A percentile compares a stretch with the other conserved stretches of the same genome.
phyloP scores from a whole-genome alignment of 768 basidiomycete species.

The Harrya chromipes region DNA sequence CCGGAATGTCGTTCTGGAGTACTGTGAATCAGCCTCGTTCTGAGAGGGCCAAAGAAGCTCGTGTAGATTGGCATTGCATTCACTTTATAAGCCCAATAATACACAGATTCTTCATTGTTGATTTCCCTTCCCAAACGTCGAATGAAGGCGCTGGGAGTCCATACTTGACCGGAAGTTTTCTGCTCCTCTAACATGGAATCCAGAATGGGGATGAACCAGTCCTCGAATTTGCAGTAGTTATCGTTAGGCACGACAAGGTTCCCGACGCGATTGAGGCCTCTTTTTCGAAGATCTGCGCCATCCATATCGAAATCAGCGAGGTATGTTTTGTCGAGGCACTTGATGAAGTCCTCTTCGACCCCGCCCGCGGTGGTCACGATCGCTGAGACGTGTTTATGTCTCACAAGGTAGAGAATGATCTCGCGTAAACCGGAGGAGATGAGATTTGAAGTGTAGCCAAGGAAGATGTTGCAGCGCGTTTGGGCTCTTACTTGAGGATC shows the following conservation, averaged over 20 bases:
- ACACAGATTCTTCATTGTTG: constrained; percentile 93
- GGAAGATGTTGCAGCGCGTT: constrained; percentile 84
- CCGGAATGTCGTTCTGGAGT: constrained; percentile 91
- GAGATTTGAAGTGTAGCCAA: constrained; percentile 98
- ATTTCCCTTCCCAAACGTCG: constrained; percentile 95
- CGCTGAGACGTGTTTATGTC: constrained; percentile 84
- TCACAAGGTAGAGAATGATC: constrained; percentile 86
- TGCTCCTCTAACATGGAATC: constrained; percentile 91
- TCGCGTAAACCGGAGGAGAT: constrained; percentile 97
- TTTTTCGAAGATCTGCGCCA: constrained; percentile 79
- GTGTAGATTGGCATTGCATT: constrained; percentile 32
- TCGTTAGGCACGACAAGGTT: constrained; percentile 97
- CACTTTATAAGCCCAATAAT: constrained; percentile 99
- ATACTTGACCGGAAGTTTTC: constrained; percentile 59
- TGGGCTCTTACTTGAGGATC: constrained; percentile 58
- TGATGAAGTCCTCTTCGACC: constrained; percentile 98
- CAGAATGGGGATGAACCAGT: constrained; percentile 96
- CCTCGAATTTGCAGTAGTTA: constrained; percentile 99
- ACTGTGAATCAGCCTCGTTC: constrained; percentile 24
- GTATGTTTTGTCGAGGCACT: constrained; percentile 96
- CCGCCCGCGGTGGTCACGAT: constrained; percentile 98
- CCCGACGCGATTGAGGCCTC: constrained; percentile 96
- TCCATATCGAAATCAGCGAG: constrained; percentile 91
- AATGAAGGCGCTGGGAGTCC: constrained; percentile 96
- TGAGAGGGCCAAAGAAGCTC: constrained; percentile 10